Base-by-base conservation (phyloP, 2,329 filamentous ascomycete species). In the Ophiostoma montium region DNA sequence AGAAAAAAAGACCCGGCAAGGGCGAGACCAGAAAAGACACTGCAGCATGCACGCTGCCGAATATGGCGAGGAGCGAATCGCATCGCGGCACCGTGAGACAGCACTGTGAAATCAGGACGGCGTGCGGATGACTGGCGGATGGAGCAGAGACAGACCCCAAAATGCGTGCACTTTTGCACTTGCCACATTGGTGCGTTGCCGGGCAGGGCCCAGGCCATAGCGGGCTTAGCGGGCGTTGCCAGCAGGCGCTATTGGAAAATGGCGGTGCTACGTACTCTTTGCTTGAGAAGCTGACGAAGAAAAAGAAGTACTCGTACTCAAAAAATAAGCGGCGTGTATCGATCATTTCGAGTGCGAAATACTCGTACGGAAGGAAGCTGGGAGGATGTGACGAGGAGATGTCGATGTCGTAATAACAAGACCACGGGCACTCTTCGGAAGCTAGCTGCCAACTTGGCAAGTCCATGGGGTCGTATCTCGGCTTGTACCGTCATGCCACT, bases 241-340 rank as follows among this genome's bases (percentile, higher is more conserved):
- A 51, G 38, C 52, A 38, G 50, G 47, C 54, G 50, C 52, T 55
- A 55, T 55, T 53, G 54, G 45, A 54, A 46, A 23, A 21, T 23
- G 39, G 39, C 30, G 39, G 23, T 23, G 30, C 39, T 42, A 30
- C 39, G 38, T n/a, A 15, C 11, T 7, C 30, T 6, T 31, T 33
- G 12, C 9, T 12, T 12, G 31, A 31, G 30, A 11, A 11, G 6
- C 11, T 31, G 30, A 11, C 6, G 30, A 11, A 31, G 30, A 31
- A 31, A 31, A 7, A 31, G 30, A 31, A 31, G 13, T 11, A 33
- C 31, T 5, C 6, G 38, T 15, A 23, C 16, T 13, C 15, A 35
- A 46, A 23, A 36, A 27, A 27, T 5, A 27, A 27, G 23, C 23
- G 23, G n/a, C n/a, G n/a, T n/a, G n/a, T n/a, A n/a, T n/a, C n/a